Evolutionary conservation across 169 alveolate genomes (phyloP), one percentile per base, ranked within the genome.

Genomic region (Plasmodium malariae): DNA sequence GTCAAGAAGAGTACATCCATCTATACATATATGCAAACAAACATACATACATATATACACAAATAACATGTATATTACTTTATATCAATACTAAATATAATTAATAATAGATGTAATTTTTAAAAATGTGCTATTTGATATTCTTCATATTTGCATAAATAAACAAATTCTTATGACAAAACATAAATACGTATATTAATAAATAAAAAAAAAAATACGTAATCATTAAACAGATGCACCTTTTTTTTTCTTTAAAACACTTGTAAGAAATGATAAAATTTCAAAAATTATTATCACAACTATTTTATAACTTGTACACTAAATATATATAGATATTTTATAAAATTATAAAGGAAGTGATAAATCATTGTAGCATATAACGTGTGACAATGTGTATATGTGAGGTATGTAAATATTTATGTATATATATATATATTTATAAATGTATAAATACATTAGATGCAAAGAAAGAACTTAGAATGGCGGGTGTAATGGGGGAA

Each of bases 201-300:
- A 30, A 4, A 57, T 17, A 55, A 17, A 55, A 17, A 26, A 57
- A 57, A 21, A 19, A 19, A 57, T 57, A 63, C 28, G 51, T 63
- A 63, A 14, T 30, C 55, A 63, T 63, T 30, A 32, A 63, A 63
- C 28, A 6, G 37, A 59, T 59, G 26, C 19, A 19, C 14, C 26
- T 30, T 14, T 55, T 55, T 59, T 24, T n/a, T n/a, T n/a, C n/a
- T n/a, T 54, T 24, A 59, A 24, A 21, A 59, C 11, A 59, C 19
- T 19, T 24, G 12, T 59, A 26, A 59, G 12, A 21, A 26, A 59
- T 59, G 69, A 59, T 65, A 54, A 51, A 17, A 78, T 45, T 68
- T 78, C 74, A 74, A 74, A 57, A 74, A 57, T 74, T 74, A 34
- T 59, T 37, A 74, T 74, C 69, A 57, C 72, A 74, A 45, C 88